Evolutionary conservation across 306 rosid species (phyloP), one percentile per base, ranked within the genome.

Genomic region (Castanea sativa): DNA sequence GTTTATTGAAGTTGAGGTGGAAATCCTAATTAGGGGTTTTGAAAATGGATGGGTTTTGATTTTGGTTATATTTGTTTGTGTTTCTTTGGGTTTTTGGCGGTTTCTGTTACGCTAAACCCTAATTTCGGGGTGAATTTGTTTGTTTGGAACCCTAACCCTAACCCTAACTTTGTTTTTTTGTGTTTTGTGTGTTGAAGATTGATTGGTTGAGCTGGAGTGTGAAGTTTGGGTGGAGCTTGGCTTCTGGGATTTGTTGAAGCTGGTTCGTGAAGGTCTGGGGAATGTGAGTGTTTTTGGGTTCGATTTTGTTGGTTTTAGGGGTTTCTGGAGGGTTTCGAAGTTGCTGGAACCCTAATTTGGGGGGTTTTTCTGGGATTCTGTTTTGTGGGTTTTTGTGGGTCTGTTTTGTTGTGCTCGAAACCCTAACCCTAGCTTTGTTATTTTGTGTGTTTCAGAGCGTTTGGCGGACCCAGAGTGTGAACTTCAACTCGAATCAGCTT

Each of bases 401-500:
- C 38, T 68, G 32, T 25, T 78, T 65, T 14, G 38, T 35, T 27
- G 19, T 71, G 55, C 14, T 15, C 8, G 10, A 55, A 20, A 63
- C 0, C 53, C 15, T 10, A 15, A 71, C 45, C 49, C 14, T 82
- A 21, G 75, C 49, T 33, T 12, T 16, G n/a, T 13, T 69, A 10
- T 59, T 81, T 16, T 63, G 12, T 29, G n/a, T 29, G 6, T 52
- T 35, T 16, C 8, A 9, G 53, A 13, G 35, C 55, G 53, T 27
- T 49, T 16, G 8, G 72, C 45, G 18, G 55, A 3, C 33, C 9
- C 23, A n/a, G 32, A 41, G n/a, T 4, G 25, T 20, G 53, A 30
- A 60, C 32, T 80, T 74, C 5, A 77, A 78, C 72, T 75, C 76
- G 73, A 73, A 73, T 55, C 18, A 0, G 65, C 29, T 60, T 13